Evolutionary conservation across 164 flowering plant species (phyloP).

Genomic region (Nymphaea thermarum): DNA sequence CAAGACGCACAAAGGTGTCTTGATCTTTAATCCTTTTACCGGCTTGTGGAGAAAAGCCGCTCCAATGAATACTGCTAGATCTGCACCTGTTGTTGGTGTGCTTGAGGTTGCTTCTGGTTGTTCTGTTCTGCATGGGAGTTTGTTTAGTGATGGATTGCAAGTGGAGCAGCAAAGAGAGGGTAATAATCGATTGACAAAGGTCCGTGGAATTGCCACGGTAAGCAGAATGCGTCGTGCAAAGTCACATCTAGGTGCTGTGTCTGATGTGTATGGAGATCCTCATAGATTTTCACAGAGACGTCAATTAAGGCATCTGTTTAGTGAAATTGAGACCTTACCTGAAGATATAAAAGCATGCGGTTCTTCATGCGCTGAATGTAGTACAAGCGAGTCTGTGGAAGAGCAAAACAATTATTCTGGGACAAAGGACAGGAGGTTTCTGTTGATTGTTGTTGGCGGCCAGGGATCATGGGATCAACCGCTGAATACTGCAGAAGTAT

Average conservation of each 20-base stretch:
- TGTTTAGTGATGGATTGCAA: neutral
- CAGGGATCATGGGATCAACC: constrained; percentile 88
- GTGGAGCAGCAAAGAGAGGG: neutral
- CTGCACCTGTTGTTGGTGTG: constrained; percentile 69
- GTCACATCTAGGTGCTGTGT: constrained; percentile 55
- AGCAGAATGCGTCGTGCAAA: constrained; percentile 44
- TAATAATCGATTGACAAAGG: constrained; percentile 14
- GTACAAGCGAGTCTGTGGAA: neutral
- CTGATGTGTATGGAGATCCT: constrained; percentile 95
- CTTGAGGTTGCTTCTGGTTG: constrained; percentile 47
- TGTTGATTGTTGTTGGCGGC: constrained; percentile 85
- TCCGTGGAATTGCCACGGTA: constrained; percentile 24
- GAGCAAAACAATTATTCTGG: constrained; percentile 20
- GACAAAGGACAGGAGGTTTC: constrained; percentile 32
- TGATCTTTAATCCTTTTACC: constrained; percentile 58
- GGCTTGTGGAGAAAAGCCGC: constrained; percentile 73
- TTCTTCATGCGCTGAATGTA: neutral
- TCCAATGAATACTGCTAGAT: constrained; percentile 76
- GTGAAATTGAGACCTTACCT: constrained; percentile 29
- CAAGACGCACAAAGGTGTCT: constrained; percentile 72
- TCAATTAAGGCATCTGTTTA: constrained; percentile 32
- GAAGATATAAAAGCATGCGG: constrained; percentile 19
- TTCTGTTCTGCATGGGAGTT: constrained; percentile 3
- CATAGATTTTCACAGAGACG: constrained; percentile 84
- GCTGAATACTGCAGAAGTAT: constrained; percentile 78